Base-by-base conservation (phyloP, 2,329 filamentous ascomycete genomes). In the Chrysosphaeria jannelii region DNA sequence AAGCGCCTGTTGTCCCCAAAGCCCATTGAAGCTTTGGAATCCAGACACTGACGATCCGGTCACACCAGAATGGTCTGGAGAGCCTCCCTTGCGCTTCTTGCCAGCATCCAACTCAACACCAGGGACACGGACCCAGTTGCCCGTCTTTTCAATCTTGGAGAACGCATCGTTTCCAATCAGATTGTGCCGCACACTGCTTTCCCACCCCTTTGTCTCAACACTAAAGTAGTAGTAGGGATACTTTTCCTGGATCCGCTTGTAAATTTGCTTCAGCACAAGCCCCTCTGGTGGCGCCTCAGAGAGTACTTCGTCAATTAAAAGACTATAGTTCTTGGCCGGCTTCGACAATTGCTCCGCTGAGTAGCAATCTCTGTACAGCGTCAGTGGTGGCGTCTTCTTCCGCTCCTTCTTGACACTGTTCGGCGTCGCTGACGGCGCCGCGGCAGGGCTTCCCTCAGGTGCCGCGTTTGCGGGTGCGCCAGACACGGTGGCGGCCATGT, bases 171-270 rank as follows among this genome's bases (percentile, higher is more conserved):
- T 63, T 3, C 57, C 57, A 31, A 63, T 60, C 14, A 64, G 46
- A 27, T 63, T 64, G 33, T 64, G 58, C 1, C 58, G 53, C n/a
- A 64, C 58, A 33, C 57, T 63, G 31, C 57, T 63, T 36, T 64
- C 57, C 58, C 58, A 64, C n/a, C 58, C 58, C 35, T 61, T 64
- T 5, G 58, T 63, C 34, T 59, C 57, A 10, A 57, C 55, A 25
- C 46, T 47, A 33, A 63, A 63, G 31, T 53, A 56, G 31, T 57
- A 64, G 46, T 52, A 62, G 7, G 57, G 57, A 31, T 62, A 62
- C 31, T 47, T 47, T 28, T 47, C 45, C 31, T 53, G 55, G 25
- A 64, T 64, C 23, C 57, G 47, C 38, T 63, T 63, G 40, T 64
- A 64, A 25, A 63, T 61, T 38, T 63, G 57, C 38, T 62, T 61